phyloP scores from a whole-genome alignment of 352 stramenopile species.

The Pythium rhizo-oryzae region DNA sequence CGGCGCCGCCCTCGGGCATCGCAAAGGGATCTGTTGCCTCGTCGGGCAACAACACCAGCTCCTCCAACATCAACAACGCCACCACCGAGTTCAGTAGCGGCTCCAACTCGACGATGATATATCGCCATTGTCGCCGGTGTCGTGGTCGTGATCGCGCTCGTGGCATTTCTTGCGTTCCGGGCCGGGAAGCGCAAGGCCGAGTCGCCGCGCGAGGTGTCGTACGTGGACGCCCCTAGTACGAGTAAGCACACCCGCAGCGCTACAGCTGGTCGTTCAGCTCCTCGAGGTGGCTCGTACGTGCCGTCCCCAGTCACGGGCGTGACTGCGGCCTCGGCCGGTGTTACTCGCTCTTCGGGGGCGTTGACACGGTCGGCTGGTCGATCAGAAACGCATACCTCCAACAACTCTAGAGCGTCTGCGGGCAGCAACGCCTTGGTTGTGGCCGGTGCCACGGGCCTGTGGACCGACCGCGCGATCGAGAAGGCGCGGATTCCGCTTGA shows the following conservation, averaged over 20 bases:
- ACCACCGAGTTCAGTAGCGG: background rate
- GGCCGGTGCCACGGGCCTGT: background rate
- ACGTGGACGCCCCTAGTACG: too few relatives aligned
- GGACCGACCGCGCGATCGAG: constrained; percentile 3
- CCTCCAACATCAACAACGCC: background rate
- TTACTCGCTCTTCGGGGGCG: too few relatives aligned
- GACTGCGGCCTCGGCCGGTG: too few relatives aligned
- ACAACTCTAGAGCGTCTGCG: background rate
- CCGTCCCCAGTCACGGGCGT: background rate
- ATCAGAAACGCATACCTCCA: too few relatives aligned
- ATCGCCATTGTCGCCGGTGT: constrained; percentile 2
- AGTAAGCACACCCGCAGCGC: too few relatives aligned
- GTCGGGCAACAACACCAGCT: background rate
- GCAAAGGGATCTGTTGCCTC: too few relatives aligned
- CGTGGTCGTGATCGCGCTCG: background rate
- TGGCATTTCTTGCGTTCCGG: constrained; percentile 6
- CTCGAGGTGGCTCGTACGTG: too few relatives aligned
- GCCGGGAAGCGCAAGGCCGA: background rate
- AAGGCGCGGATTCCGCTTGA: constrained; percentile 15
- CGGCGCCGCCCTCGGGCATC: too few relatives aligned
- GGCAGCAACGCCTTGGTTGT: background rate
- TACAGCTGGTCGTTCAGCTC: too few relatives aligned
- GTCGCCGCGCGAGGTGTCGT: background rate
- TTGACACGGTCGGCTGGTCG: too few relatives aligned
- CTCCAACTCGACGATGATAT: background rate